Base-by-base conservation (phyloP, 2,329 filamentous ascomycete genomes). In the Paecilomyces fulvus region DNA sequence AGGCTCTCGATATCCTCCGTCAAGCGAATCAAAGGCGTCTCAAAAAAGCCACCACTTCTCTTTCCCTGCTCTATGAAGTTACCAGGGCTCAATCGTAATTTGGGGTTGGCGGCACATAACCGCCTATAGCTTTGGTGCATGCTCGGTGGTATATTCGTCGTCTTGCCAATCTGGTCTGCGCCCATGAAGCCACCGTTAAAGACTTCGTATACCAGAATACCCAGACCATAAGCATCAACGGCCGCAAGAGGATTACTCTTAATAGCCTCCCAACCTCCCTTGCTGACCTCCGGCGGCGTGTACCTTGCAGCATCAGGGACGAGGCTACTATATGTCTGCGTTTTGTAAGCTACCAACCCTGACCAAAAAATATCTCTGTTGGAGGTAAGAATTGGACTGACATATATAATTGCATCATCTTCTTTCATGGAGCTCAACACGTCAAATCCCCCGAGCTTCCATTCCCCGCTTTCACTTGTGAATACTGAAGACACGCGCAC, bases 361-460 rank as follows among this genome's bases (percentile, higher is more conserved):
- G 10, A 30, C 14, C 37, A 8, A 37, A 3, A 37, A 43, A n/a
- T n/a, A 20, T 17, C 37, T 20, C 37, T 43, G 14, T n/a, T 17
- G 14, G n/a, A 14, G 31, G 14, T 28, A 14, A 12, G 33, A 49
- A n/a, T 9, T 33, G 20, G 28, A 70, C 75, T 60, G 60, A 90
- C 87, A 69, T 95, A 96, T 67, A 99, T 92, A 51, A 95, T 80
- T 9, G 92, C 90, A 64, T 97, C 90, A 59, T 97, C 92, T 56
- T 97, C 94, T 67, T 96, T 97, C 75, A 97, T 86, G 37, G 88
- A 96, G 74, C 92, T 97, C 58, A 97, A 73, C 4, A 96, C 83
- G 63, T 99, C 94, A 64, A 99, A 95, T 0, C 94, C 94, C 20
- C 88, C 92, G 1, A 99, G 77, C 68, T 95, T 97, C 94, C 94